Base-by-base conservation (phyloP, 805 yeast genomes). In the Saitoella complicata region DNA sequence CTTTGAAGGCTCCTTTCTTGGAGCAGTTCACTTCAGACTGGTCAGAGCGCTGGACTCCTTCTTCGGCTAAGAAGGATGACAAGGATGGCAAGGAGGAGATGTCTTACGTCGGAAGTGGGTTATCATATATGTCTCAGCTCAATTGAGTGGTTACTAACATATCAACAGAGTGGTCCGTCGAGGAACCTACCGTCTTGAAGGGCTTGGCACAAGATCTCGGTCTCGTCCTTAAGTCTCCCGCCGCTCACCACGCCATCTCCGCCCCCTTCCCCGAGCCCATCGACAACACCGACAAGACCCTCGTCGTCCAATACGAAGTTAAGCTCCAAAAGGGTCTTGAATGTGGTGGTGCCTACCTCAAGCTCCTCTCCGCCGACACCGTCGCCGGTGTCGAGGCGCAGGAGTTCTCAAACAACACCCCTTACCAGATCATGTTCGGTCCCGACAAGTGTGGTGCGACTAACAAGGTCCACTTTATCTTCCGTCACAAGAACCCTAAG, bases 281-380 rank as follows among this genome's bases (percentile, higher is more conserved):
- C 46, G 71, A 72, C 57, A 79, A 78, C 60, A 71, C 66, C 7
- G 70, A 69, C 52, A 67, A 75, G 46, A 76, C 84, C 10, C 66
- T 87, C 50, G 95, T 87, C 7, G 64, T 85, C 38, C 96, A 87
- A 63, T 87, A 84, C 61, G 96, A 87, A 62, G 82, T 84, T 45
- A 86, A 86, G 64, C 63, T 78, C 38, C 95, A 87, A 64, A 68
- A 79, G 37, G 83, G 82, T 7, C 65, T 85, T 45, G 68, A 68
- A 39, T 87, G 96, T 63, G 94, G 94, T 41, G 96, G 96, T 45
- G 88, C 93, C 1, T 87, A 86, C 63, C 60, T 87, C 52, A 87
- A 87, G 66, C 66, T 87, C 39, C 62, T 87, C 45, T 67, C 75
- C 39, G 56, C 62, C 39, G 58, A 62, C 29, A 37, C 37, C 31